These are phyloP conservation scores for Sordaria brevicollis DNA, from an alignment of 495 filamentous ascomycete genomes.

Conservation along the genomic window DNA sequence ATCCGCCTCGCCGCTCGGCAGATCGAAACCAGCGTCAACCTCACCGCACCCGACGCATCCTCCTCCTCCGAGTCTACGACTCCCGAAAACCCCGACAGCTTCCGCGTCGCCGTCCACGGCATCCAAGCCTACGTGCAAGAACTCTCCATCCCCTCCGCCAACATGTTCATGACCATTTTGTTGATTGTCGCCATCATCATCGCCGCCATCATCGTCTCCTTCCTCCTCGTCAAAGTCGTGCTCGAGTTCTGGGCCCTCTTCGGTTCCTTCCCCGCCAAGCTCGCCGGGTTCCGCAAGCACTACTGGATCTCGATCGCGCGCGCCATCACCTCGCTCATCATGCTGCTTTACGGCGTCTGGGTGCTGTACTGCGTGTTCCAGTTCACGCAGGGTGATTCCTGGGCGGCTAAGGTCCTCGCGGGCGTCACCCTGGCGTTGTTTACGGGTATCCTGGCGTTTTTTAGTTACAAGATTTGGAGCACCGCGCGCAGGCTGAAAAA, in stretches of 20 bases:
- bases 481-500: constrained; percentile 66
- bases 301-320: constrained; percentile 89
- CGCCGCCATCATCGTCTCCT: constrained; percentile 72
- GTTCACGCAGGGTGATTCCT: constrained; percentile 87
- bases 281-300: constrained; percentile 80
- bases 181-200: constrained; percentile 82
- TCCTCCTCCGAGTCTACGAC: constrained; percentile 12
- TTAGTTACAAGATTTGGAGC: constrained; percentile 70
- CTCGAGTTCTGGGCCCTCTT: constrained; percentile 88
- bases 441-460: constrained; percentile 66
- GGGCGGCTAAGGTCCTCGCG: constrained; percentile 83
- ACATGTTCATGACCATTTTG: constrained; percentile 94
- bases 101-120: constrained; percentile 45
- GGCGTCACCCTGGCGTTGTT: constrained; percentile 72
- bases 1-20: constrained; percentile 39
- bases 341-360: constrained; percentile 91
- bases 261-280: constrained; percentile 71
- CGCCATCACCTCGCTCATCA: constrained; percentile 81
- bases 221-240: constrained; percentile 84
- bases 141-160: constrained; percentile 71
- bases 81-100: constrained; percentile 16
- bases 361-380: constrained; percentile 94
- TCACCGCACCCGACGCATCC: constrained; percentile 14
- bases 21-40: constrained; percentile 41
- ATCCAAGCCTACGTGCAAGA: constrained; percentile 69